Base-by-base conservation (phyloP, 2,329 filamentous ascomycete genomes). In the Penicillium verrucosum region DNA sequence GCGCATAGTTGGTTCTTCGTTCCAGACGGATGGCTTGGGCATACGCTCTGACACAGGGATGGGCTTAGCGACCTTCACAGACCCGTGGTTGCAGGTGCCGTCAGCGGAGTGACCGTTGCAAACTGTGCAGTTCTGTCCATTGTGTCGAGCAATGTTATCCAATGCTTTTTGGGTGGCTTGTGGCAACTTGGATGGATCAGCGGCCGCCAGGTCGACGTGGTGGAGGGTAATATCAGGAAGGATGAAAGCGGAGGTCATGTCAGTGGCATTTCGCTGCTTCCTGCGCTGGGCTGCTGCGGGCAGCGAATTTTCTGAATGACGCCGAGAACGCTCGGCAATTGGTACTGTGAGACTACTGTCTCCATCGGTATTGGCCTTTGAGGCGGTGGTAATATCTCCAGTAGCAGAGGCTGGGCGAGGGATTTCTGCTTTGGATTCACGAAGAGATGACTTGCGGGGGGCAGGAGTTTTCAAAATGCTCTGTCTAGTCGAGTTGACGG, bases 211-310 rank as follows among this genome's bases (percentile, higher is more conserved):
- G 42, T 70, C 65, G 40, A 68, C 62, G 49, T 69, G 67, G 51
- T 66, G 66, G 68, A 86, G 72, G 21, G 84, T 86, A 63, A 87
- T 84, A 62, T 87, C 84, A 11, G 84, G 84, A 6, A 87, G 72
- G 60, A 87, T 86, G 67, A 86, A 86, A 6, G 83, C 84, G 3
- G 84, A 87, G 6, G 84, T 87, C 81, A 85, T 81, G 56, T 85
- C 82, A 27, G 78, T 75, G 14, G 76, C 73, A 37, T 73, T 73
- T 38, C 75, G 78, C 29, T 77, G 79, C 44, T 79, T 80, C 48
- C 81, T 79, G 10, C 78, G 78, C 51, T 77, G 77, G 32, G 78
- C 76, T 45, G 78, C 78, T 65, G 80, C 79, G 6, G 80, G 68
- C 37, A 79, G 73, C 0, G 82, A 82, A 42, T 74, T 65, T 14